These are phyloP conservation scores for Penicillium cinerascens DNA, from an alignment of 495 filamentous ascomycete genomes.

Conservation along the genomic window DNA sequence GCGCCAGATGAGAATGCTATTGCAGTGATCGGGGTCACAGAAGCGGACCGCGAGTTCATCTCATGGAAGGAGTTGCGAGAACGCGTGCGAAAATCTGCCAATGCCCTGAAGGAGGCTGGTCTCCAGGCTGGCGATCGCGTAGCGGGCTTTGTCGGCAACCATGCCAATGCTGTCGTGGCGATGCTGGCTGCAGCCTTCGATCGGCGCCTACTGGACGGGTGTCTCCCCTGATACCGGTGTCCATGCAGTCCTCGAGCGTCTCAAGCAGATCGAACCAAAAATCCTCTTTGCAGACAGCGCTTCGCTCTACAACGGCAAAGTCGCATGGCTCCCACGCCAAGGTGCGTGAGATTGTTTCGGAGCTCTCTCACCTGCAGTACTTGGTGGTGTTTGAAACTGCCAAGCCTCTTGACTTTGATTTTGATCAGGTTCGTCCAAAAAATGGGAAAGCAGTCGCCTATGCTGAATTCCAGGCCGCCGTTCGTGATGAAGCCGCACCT, in stretches of 20 bases:
- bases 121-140: constrained; percentile 67
- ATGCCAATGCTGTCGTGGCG: constrained; percentile 76
- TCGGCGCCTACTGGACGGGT: constrained; percentile 86
- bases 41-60: constrained; percentile 61
- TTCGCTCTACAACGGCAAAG: constrained; percentile 82
- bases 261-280: constrained; percentile 76
- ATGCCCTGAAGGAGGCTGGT: constrained; percentile 61
- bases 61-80: constrained; percentile 82
- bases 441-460: constrained; percentile 52
- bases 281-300: constrained; percentile 83
- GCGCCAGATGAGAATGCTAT: constrained; percentile 52
- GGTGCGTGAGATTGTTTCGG: constrained; percentile 61
- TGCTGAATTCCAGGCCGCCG: constrained; percentile 43
- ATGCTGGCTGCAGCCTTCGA: constrained; percentile 75
- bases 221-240: constrained; percentile 83
- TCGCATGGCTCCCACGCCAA: constrained; percentile 70
- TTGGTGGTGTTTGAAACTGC: constrained; percentile 70
- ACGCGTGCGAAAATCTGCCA: constrained; percentile 68
- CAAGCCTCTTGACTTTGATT: constrained; percentile 42
- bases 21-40: constrained; percentile 73
- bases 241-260: constrained; percentile 73
- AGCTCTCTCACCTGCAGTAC: constrained; percentile 58
- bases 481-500: constrained; percentile 39
- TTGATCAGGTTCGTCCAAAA: constrained; percentile 43
- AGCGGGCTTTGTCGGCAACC: constrained; percentile 85